Evolutionary conservation across 2,329 filamentous ascomycete genomes (phyloP), one percentile per base, ranked within the genome.

Genomic region (Samsoniella hepiali): DNA sequence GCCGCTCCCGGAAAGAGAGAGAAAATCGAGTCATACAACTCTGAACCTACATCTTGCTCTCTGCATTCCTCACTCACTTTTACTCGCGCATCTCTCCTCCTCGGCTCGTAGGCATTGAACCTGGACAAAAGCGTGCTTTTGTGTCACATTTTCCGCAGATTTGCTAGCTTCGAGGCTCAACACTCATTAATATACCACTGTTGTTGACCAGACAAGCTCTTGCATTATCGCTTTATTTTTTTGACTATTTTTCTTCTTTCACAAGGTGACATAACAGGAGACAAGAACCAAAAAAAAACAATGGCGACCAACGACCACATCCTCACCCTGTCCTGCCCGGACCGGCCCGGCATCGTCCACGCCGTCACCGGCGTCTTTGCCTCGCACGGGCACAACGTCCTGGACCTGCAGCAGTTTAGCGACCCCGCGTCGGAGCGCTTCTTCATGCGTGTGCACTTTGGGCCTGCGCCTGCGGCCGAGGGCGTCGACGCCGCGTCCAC

Each of bases 401-500:
- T 94, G 67, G 90, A 95, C 77, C 84, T 93, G 67, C 91, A 93
- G 77, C 91, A 95, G 78, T 95, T 91, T 81, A 90, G 87, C 49
- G 91, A 94, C 76, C 85, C 87, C 32, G 84, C 81, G 31, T 90
- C 88, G 27, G 79, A 90, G 73, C 88, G 84, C 64, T 95, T 95
- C 81, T 95, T 95, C 79, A 94, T 95, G 91, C 86, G 91, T 73
- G 90, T 94, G 69, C 91, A 93, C 76, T 94, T 94, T 70, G 88
- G 86, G 10, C 84, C 89, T 65, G 81, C 80, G 6, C 74, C 81
- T 44, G 76, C 80, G 7, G 74, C 73, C 65, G 65, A 62, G 8
- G 60, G 59, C 27, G 34, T 38, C 22, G 63, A 62, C n/a, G 42
- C 57, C 27, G 45, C 64, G 64, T 81, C 77, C 65, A 84, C 80